Conservation (phyloP, 768 basidiomycete species). For the Rhodosporidiobolus sp. region DNA sequence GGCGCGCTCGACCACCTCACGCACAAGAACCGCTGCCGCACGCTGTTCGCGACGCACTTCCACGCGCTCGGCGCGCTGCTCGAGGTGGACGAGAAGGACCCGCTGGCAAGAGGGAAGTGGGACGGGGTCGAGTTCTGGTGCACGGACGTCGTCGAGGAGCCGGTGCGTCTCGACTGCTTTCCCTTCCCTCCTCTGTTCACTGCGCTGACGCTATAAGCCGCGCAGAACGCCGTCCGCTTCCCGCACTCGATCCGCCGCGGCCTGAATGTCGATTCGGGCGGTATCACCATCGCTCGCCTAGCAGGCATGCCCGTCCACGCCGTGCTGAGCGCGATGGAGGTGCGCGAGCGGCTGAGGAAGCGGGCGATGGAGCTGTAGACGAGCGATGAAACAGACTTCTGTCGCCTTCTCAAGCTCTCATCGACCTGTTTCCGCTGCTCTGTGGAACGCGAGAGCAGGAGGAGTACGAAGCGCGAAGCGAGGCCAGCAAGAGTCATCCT, state of each 20-base stretch:
- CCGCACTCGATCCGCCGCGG: conserved; percentile 76
- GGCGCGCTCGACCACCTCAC: conserved; percentile 79
- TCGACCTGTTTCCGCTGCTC: too few species aligned
- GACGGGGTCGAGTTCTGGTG: conserved; percentile 75
- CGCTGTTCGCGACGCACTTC: conserved; percentile 98
- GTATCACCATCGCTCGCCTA: conserved; percentile 79
- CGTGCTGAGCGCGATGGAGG: conserved; percentile 16
- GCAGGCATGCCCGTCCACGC: conserved; percentile 59
- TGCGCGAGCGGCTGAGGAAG: conserved; percentile 9
- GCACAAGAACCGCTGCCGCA: conserved; percentile 66
- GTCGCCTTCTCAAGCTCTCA: too few species aligned
- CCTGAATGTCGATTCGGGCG: conserved; percentile 86
- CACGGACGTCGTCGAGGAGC: conserved; percentile 75
- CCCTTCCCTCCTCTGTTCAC: neutral
- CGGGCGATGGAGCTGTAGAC: neutral
- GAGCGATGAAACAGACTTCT: too few species aligned
- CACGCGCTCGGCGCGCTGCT: conserved; percentile 77
- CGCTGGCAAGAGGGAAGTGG: conserved; percentile 53
- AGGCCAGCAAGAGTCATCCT: too few species aligned
- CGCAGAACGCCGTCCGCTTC: conserved; percentile 59
- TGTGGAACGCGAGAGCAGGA: too few species aligned
- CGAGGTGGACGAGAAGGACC: conserved; percentile 54
- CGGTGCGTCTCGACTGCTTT: conserved; percentile 54
- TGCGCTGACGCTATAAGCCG: neutral
- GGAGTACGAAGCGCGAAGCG: too few species aligned